These are phyloP conservation scores for Colletotrichum kahawae DNA, from an alignment of 2,329 filamentous ascomycete species.

Conservation along the genomic window DNA sequence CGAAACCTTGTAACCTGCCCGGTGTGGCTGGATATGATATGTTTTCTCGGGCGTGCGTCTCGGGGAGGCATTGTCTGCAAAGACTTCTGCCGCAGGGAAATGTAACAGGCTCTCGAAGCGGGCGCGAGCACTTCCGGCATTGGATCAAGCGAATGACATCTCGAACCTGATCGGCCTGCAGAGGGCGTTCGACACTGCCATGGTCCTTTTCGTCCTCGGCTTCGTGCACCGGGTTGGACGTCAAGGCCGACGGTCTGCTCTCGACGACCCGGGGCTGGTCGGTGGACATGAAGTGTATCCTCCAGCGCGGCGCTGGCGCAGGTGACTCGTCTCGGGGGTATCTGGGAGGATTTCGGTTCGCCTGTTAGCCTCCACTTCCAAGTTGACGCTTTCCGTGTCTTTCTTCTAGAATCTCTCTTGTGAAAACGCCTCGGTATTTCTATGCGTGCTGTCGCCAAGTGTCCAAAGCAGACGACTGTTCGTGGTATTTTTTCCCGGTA, in stretches of 20 bases:
- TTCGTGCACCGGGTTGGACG: conserved; percentile 20
- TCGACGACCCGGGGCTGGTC: conserved; percentile 24
- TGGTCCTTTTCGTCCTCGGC: conserved; percentile 22
- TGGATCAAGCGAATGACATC: conserved; percentile 76
- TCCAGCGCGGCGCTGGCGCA: conserved; percentile 15
- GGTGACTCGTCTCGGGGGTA: neutral
- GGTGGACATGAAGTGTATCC: conserved; percentile 27
- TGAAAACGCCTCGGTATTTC: neutral
- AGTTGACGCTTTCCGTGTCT: neutral
- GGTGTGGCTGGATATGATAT: conserved; percentile 79
- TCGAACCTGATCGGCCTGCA: conserved; percentile 57
- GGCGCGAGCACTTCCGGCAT: conserved; percentile 75
- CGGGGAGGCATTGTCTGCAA: conserved; percentile 77
- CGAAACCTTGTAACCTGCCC: conserved; percentile 71
- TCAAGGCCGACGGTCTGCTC: conserved; percentile 23
- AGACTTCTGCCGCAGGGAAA: conserved; percentile 83
- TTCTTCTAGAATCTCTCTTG: neutral
- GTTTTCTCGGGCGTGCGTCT: conserved; percentile 65
- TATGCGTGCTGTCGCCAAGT: neutral
- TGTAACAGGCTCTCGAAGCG: conserved; percentile 72
- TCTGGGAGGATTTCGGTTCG: neutral
- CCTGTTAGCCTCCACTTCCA: neutral
- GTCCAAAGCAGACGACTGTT: neutral
- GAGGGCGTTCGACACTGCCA: conserved; percentile 18
- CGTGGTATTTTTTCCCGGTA: neutral